A percentile compares a stretch with the other conserved stretches of the same genome.
Evolutionary conservation across 768 basidiomycete species (phyloP).

Genomic region (Lactifluus echinatus): DNA sequence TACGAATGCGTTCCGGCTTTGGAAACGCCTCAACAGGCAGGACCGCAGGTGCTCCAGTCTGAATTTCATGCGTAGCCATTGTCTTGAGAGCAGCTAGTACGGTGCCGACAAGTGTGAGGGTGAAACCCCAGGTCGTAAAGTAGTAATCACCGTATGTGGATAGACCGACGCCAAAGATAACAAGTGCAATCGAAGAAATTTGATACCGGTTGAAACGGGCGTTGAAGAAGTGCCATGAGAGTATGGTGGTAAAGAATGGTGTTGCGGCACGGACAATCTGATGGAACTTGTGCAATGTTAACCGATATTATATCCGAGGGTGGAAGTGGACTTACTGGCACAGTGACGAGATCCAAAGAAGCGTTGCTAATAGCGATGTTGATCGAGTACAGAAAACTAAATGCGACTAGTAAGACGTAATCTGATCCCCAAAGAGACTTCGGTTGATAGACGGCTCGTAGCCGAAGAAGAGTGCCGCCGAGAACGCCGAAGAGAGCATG

Average conservation of each 20-base stretch:
- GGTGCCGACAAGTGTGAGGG: constrained; percentile 85
- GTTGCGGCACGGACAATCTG: constrained; percentile 92
- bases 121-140: constrained; percentile 75
- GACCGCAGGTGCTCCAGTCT: constrained; percentile 30
- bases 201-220: constrained; percentile 52
- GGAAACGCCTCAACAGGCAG: constrained; percentile 14
- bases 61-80: constrained; percentile 78
- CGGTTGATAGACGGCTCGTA: constrained; percentile 49
- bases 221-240: constrained; percentile 64
- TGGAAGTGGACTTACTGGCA: constrained; percentile 53
- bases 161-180: constrained; percentile 83
- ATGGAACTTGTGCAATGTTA: constrained; percentile 61
- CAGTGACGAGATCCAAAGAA: constrained; percentile 79
- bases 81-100: constrained; percentile 91
- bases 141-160: constrained; percentile 97
- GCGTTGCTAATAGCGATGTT: constrained; percentile 95
- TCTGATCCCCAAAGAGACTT: constrained; percentile 43
- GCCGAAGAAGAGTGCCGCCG: constrained; percentile 64
- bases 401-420: constrained; percentile 58
- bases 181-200: constrained; percentile 68
- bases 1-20: not conserved
- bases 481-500: constrained; percentile 82
- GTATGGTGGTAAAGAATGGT: constrained; percentile 82
- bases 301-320: not conserved
- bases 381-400: constrained; percentile 85